Percentiles rank a stretch among this genome's conserved stretches.
These are phyloP conservation scores for Raphanus raphanistrum DNA, from an alignment of 345 rosid genomes.

Conservation along the genomic window DNA sequence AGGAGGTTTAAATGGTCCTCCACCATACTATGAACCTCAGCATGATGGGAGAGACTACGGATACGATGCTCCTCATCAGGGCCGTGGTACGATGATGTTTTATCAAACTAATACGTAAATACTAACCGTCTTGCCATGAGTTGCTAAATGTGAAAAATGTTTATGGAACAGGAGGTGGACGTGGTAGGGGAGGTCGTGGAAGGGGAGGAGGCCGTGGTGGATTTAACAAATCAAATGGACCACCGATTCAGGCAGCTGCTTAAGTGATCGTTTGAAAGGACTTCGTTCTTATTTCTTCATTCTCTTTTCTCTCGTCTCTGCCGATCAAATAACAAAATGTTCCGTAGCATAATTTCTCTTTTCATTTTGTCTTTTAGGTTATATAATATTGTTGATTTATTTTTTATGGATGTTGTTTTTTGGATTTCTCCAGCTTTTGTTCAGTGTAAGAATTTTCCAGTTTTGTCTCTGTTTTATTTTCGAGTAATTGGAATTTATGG, in stretches of 20 bases:
- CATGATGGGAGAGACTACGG: constrained; percentile 59
- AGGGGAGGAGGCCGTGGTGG: constrained; percentile 46
- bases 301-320: neutral
- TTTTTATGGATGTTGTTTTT: too few species aligned
- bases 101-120: neutral
- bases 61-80: neutral
- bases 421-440: too few species aligned
- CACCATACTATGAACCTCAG: constrained; percentile 31
- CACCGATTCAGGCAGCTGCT: constrained; percentile 33
- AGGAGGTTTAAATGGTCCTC: constrained; percentile 63
- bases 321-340: too few species aligned
- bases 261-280: constrained; percentile 10
- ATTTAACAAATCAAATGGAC: constrained; percentile 38
- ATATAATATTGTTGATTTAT: too few species aligned
- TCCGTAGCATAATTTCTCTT: too few species aligned
- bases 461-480: too few species aligned
- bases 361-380: too few species aligned
- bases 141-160: neutral
- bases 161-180: constrained; percentile 57
- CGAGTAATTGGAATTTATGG: too few species aligned
- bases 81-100: constrained; percentile 26
- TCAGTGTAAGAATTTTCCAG: too few species aligned
- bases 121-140: neutral
- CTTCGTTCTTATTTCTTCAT: neutral
- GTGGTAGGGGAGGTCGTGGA: constrained; percentile 67